A percentile compares a stretch with the other conserved stretches of the same genome.
Evolutionary conservation across 345 rosid species (phyloP).

Genomic region (Eutrema heterophyllum): DNA sequence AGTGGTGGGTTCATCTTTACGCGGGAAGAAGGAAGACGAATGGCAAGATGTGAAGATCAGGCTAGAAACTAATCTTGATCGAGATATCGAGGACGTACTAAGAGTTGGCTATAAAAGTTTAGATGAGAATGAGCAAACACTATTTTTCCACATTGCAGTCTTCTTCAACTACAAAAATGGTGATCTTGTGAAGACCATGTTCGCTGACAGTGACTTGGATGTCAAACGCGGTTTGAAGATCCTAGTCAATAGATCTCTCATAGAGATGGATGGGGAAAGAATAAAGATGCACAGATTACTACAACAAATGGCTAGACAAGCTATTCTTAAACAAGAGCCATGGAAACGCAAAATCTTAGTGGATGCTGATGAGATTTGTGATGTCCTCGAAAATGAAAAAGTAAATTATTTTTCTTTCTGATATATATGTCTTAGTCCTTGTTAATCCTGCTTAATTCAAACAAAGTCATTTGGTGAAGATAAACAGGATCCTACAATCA

Average conservation of each 20-base stretch:
- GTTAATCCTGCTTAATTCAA: too few species aligned
- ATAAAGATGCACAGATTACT: constrained; percentile 31
- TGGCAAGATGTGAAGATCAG: neutral
- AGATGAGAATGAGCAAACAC: neutral
- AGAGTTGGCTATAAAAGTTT: constrained; percentile 29
- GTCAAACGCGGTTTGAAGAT: neutral
- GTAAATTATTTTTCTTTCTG: neutral
- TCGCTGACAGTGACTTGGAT: neutral
- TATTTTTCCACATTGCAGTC: constrained; percentile 35
- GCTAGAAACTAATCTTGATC: neutral
- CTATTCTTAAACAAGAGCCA: constrained; percentile 15
- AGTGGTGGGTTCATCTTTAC: too few species aligned
- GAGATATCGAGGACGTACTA: constrained; percentile 1
- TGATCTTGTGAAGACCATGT: neutral
- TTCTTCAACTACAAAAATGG: neutral
- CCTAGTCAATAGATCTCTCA: constrained; percentile 20
- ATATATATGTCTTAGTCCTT: too few species aligned
- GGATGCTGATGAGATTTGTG: constrained; percentile 5
- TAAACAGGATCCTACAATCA: neutral
- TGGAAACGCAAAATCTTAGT: constrained; percentile 9
- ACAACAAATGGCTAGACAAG: constrained; percentile 20
- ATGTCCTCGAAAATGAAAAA: neutral
- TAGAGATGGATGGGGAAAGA: neutral
- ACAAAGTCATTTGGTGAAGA: too few species aligned
- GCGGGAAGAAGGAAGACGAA: neutral